Evolutionary conservation across 306 rosid species (phyloP), one percentile per base, ranked within the genome.

Genomic region (Amphicarpaea edgeworthii): DNA sequence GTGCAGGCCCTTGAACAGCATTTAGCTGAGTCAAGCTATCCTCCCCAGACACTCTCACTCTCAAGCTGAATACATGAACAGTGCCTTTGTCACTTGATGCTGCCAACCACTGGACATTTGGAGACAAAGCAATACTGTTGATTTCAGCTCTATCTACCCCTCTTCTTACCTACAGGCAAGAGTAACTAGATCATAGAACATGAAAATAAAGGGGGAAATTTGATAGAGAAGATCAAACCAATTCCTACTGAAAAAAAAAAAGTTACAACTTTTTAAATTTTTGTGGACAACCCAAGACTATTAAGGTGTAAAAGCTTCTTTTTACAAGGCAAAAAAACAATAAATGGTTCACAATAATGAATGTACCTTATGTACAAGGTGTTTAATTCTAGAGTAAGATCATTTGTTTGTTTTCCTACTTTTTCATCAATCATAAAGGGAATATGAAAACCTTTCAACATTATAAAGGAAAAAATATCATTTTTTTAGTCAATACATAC

Each of bases 41-140:
- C 67, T 81, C 87, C 73, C 96, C 96, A 21, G 71, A 76, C 46
- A 90, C 96, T 78, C 97, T 90, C 76, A 95, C 97, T 81, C 93
- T 87, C 42, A 95, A 88, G 85, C 93, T 82, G 85, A 92, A 95
- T 84, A 95, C 67, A 72, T 95, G 99, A 69, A 92, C 89, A 6
- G 97, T 95, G 46, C 97, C 99, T 82, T 90, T 92, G 78, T 92
- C 99, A 80, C 99, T 95, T 70, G 99, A 91, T 49, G 80, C 89
- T 65, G 97, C 99, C 87, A 95, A 75, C 99, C 97, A 95, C 82
- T 90, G 97, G 79, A 88, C 96, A 85, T 90, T 90, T 63, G 93
- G 84, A 37, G 97, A 92, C 40, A 95, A 85, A 20, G 96, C 88
- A 82, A 95, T 88, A 65, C 97, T 86, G 85, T 83, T 86, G 77